Evolutionary conservation across 176 grass and related monocot species (phyloP).

Genomic region (Pharus latifolius): DNA sequence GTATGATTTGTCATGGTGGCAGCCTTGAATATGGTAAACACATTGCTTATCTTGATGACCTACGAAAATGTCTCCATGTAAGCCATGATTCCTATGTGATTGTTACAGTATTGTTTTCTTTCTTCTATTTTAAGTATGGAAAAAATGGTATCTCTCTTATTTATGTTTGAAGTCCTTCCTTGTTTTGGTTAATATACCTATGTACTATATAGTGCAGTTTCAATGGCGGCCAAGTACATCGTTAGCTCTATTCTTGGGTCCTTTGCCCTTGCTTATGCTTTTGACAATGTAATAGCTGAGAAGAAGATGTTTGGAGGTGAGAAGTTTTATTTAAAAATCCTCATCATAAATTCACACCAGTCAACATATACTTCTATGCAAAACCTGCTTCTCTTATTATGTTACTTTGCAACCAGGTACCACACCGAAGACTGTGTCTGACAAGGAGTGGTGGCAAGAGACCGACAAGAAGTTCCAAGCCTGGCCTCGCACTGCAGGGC

Average conservation of each 20-base stretch:
- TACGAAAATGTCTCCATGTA: background rate
- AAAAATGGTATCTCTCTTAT: background rate
- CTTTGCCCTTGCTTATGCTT: constrained; percentile 34
- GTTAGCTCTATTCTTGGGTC: constrained; percentile 25
- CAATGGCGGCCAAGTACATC: constrained; percentile 63
- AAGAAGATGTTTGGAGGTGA: constrained; percentile 80
- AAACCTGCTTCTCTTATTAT: background rate
- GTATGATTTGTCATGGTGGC: background rate
- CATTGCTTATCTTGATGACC: background rate
- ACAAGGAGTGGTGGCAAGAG: constrained; percentile 81
- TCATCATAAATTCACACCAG: background rate
- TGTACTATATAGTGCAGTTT: background rate
- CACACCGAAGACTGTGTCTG: constrained; percentile 41
- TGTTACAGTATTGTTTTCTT: background rate
- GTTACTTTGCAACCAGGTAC: constrained; percentile 48
- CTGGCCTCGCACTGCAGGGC: constrained; percentile 68
- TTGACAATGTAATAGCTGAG: constrained; percentile 36
- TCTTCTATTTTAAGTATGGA: background rate
- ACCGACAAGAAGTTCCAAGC: constrained; percentile 82
- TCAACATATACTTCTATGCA: background rate
- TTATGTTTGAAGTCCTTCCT: background rate
- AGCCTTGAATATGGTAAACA: background rate
- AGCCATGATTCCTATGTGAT: background rate
- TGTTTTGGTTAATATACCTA: background rate
- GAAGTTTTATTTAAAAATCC: background rate